A percentile compares a stretch with the other conserved stretches of the same genome.
Evolutionary conservation across 306 rosid species (phyloP).

Genomic region (Gillenia trifoliata): DNA sequence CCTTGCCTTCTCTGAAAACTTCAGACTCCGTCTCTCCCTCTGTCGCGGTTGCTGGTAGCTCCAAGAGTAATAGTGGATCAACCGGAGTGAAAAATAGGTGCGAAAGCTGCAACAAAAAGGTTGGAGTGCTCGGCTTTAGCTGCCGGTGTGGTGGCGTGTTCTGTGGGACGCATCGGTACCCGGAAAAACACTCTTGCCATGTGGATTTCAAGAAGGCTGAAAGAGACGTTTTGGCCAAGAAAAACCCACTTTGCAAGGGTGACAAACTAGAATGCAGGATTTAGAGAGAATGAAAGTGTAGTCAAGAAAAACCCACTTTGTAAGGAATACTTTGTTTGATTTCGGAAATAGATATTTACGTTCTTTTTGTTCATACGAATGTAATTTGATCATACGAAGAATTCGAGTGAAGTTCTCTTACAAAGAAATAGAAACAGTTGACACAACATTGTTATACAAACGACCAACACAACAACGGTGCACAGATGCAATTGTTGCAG

Average conservation of each 20-base stretch:
- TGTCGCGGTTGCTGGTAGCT: too few species aligned
- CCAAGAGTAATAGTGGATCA: neutral
- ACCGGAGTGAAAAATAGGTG: slow-evolving; percentile 2
- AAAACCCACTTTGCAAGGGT: slow-evolving; percentile 3
- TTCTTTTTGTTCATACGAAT: neutral
- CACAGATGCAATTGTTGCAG: too few species aligned
- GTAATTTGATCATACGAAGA: neutral
- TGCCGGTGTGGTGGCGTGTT: slow-evolving; percentile 19
- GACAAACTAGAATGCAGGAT: neutral
- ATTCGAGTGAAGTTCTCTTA: neutral
- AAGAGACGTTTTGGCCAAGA: neutral
- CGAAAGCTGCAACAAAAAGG: slow-evolving; percentile 9
- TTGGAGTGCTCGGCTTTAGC: neutral
- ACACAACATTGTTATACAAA: neutral
- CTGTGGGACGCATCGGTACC: slow-evolving; percentile 9
- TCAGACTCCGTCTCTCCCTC: neutral
- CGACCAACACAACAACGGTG: neutral
- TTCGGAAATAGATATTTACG: neutral
- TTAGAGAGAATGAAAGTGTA: neutral
- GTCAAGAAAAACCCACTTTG: too few species aligned
- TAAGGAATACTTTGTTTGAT: too few species aligned
- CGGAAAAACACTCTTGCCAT: slow-evolving; percentile 6
- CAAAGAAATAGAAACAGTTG: neutral
- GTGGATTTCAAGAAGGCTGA: neutral
- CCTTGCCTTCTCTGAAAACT: neutral